Base-by-base conservation (phyloP, 805 yeast genomes). In the Saccharomycopsis lassenensis region DNA sequence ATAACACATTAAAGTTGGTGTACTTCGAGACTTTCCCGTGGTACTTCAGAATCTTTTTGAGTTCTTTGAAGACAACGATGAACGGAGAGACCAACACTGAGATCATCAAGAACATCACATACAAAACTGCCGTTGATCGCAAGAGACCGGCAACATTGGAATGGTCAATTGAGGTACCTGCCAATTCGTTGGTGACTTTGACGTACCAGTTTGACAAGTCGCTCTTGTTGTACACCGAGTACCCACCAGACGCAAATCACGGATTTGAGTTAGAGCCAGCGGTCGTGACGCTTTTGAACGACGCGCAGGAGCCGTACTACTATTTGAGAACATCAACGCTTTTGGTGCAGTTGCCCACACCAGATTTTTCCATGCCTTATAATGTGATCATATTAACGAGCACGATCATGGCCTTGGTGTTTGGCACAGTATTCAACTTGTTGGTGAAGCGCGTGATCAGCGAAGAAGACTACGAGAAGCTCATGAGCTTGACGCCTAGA, bases 221-320 rank as follows among this genome's bases (percentile, higher is more conserved):
- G 0, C 64, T 91, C 52, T 64, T 91, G 21, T 68, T 78, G 39
- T 76, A 82, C 43, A 81, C 86, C 3, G 97, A 91, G 54, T 91
- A 91, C 51, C 98, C 98, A n/a, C 98, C 98, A 1, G 98, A 91
- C 62, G 97, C 98, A 2, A 91, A 91, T 54, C 96, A 91, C 49
- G 98, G 98, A 1, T 91, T 91, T 57, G 89, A 87, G 41, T 74
- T 91, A 29, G 91, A 91, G 17, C 94, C 97, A 0, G 94, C 94
- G 4, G 79, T 84, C 7, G 65, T 85, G 8, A 69, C 79, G 2
- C 70, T 83, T 0, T 35, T 76, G 6, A 39, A 48, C 21, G 52
- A 52, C 16, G 10, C 40, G 49, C 8, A 44, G 31, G 22, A 42
- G 29, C 42, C 45, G 28, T 42, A 5, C 24, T 77, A 79, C 47